These are phyloP conservation scores for Metschnikowia rubicola DNA, from an alignment of 805 yeast species.

Conservation along the genomic window DNA sequence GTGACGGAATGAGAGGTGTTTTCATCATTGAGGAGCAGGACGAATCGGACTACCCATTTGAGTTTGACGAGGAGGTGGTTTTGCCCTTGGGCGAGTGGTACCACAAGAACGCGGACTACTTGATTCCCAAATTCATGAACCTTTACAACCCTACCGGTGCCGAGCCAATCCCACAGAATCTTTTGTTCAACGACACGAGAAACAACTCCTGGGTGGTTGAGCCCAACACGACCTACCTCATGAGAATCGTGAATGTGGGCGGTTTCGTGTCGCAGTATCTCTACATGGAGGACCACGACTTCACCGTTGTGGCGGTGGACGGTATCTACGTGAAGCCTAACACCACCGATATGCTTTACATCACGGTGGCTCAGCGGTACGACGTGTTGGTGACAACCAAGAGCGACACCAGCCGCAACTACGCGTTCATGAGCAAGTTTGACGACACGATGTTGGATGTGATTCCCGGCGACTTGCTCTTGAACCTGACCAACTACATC, in stretches of 20 bases:
- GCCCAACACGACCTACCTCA: conserved; percentile 80
- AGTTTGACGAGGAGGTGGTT: conserved; percentile 75
- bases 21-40: conserved; percentile 63
- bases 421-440: conserved; percentile 75
- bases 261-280: conserved; percentile 89
- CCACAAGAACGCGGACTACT: conserved; percentile 55
- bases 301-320: conserved; percentile 87
- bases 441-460: conserved; percentile 83
- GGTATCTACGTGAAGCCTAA: conserved; percentile 82
- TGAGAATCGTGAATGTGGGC: conserved; percentile 82
- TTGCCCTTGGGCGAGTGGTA: conserved; percentile 85
- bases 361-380: conserved; percentile 91
- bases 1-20: conserved; percentile 86
- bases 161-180: conserved; percentile 87
- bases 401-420: conserved; percentile 57
- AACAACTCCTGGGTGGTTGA: conserved; percentile 73
- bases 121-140: conserved; percentile 57
- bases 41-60: conserved; percentile 56
- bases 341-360: conserved; percentile 65
- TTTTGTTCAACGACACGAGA: conserved; percentile 77
- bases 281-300: conserved; percentile 82
- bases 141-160: conserved; percentile 94
- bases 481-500: conserved; percentile 75
- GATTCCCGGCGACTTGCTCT: conserved; percentile 57
- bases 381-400: conserved; percentile 75